Evolutionary conservation across 2,329 filamentous ascomycete species (phyloP).

Genomic region (Biscogniauxia mediterranea): DNA sequence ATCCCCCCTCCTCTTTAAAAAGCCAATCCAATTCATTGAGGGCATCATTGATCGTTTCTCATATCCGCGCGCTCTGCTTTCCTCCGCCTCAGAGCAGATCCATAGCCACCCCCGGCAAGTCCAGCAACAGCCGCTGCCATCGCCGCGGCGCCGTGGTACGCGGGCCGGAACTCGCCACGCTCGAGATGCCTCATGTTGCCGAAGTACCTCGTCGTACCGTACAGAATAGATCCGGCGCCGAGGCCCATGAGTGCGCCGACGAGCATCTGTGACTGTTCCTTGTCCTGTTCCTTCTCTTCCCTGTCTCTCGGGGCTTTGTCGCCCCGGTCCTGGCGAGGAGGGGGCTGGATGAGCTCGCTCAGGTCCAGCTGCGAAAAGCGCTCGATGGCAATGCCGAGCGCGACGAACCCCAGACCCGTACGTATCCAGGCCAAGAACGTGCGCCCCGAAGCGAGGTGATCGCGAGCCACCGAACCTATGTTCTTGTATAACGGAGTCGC

Average conservation of each 20-base stretch:
- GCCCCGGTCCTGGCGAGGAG: slow-evolving; percentile 17
- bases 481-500: slow-evolving; percentile 38
- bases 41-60: neutral
- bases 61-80: slow-evolving; percentile 19
- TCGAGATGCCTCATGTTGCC: slow-evolving; percentile 40
- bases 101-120: slow-evolving; percentile 31
- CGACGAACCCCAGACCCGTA: slow-evolving; percentile 50
- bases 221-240: slow-evolving; percentile 44
- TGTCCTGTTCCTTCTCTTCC: slow-evolving; percentile 22
- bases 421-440: slow-evolving; percentile 53
- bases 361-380: slow-evolving; percentile 46
- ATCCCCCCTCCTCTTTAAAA: too few relatives aligned
- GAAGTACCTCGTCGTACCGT: slow-evolving; percentile 48
- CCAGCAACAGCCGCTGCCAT: slow-evolving; percentile 31
- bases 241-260: slow-evolving; percentile 43
- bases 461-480: slow-evolving; percentile 48
- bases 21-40: too few relatives aligned
- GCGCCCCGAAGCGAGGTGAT: slow-evolving; percentile 53
- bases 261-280: slow-evolving; percentile 34
- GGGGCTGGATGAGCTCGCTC: slow-evolving; percentile 24
- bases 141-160: slow-evolving; percentile 31
- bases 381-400: slow-evolving; percentile 48
- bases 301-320: slow-evolving; percentile 3
- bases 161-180: slow-evolving; percentile 40
- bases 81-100: slow-evolving; percentile 21